Percentiles rank a stretch among this genome's conserved stretches.
These are phyloP conservation scores for Blastobotrys terrestris DNA, from an alignment of 805 yeast species.

Conservation along the genomic window DNA sequence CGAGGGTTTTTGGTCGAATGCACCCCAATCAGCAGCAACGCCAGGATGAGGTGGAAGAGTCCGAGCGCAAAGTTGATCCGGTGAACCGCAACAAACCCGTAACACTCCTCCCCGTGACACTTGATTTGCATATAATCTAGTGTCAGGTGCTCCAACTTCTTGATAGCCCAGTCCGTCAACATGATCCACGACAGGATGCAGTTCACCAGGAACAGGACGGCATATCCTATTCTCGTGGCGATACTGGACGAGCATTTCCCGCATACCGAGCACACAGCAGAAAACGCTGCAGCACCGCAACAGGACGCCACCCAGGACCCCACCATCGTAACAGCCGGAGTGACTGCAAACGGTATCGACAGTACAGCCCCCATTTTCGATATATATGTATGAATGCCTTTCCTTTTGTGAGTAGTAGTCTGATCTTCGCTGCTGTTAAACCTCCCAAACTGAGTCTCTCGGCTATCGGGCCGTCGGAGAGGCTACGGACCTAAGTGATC, in stretches of 20 bases:
- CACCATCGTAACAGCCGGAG: constrained; percentile 56
- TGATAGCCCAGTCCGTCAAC: constrained; percentile 71
- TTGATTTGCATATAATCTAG: constrained; percentile 62
- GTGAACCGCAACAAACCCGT: constrained; percentile 95
- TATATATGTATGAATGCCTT: too few species aligned
- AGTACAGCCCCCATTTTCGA: constrained; percentile 35
- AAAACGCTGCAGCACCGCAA: constrained; percentile 73
- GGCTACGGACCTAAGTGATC: too few species aligned
- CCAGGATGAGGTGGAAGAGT: constrained; percentile 64
- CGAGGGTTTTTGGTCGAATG: constrained; percentile 72
- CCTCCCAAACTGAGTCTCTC: too few species aligned
- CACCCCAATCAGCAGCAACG: constrained; percentile 62
- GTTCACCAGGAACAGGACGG: constrained; percentile 66
- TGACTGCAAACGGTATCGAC: constrained; percentile 46
- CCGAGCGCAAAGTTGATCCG: constrained; percentile 86
- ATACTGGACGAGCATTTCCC: constrained; percentile 67
- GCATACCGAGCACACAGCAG: constrained; percentile 50
- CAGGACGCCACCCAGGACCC: constrained; percentile 66
- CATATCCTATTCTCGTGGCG: constrained; percentile 83
- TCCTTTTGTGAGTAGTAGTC: too few species aligned
- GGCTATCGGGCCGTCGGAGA: too few species aligned
- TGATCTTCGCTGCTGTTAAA: too few species aligned
- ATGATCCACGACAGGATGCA: constrained; percentile 89
- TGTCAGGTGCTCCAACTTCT: constrained; percentile 64
- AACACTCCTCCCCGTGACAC: constrained; percentile 77